Evolutionary conservation across 2,329 filamentous ascomycete species (phyloP), one percentile per base, ranked within the genome.

Genomic region (Xylariaceae sp.): DNA sequence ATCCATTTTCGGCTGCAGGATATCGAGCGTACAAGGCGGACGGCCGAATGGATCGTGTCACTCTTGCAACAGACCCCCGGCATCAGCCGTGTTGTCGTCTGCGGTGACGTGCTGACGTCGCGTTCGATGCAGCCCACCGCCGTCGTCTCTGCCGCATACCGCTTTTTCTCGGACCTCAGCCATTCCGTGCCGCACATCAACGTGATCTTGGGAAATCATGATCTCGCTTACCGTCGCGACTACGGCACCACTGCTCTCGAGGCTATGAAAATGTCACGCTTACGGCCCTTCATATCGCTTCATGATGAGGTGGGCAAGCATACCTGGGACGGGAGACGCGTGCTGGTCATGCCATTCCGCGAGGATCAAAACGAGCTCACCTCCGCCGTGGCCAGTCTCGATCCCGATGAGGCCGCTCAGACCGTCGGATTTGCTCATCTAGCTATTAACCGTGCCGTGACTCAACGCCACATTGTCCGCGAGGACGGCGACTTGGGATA

Each of bases 161-260:
- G 66, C 50, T 73, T 73, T 58, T 64, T 73, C 42, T 61, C 64
- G 55, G 55, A 67, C 15, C 60, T 73, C 9, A 65, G 62, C 49
- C 54, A 60, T 4, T 62, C 65, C 13, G 68, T 71, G 15, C 70
- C 71, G 1, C 69, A 65, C 53, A 60, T 73, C 50, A 63, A 73
- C 50, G 64, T 73, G 50, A 60, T 73, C n/a, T 59, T 73, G n/a
- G 72, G 72, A 15, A 73, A 73, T 42, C 71, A 73, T 62, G 71
- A 73, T 59, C 64, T 73, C 13, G 70, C 71, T 18, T 71, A 72
- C 61, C 64, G 66, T 13, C 65, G 64, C 23, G 70, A 72, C 54
- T 70, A 71, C 50, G 47, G 61, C 54, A 72, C 68, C 4, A 67
- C 70, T 1, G 70, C 71, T n/a, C 64, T 73, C 42, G 71, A 73